A percentile compares a stretch with the other conserved stretches of the same genome.
These are phyloP conservation scores for Aspergillus biplanus DNA, from an alignment of 495 filamentous ascomycete species.

Conservation along the genomic window DNA sequence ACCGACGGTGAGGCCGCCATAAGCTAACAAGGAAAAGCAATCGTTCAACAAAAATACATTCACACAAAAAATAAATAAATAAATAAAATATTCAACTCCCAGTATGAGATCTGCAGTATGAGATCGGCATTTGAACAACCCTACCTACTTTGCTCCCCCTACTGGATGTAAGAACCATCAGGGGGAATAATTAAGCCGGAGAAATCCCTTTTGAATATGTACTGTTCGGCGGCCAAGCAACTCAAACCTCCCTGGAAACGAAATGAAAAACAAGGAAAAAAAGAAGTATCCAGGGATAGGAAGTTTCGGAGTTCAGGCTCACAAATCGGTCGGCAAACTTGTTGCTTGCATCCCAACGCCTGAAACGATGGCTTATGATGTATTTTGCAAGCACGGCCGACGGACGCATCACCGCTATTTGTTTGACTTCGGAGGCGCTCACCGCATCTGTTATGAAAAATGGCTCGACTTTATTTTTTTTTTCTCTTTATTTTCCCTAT, in stretches of 20 bases:
- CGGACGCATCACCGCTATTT: conserved; percentile 28
- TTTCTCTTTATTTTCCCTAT: neutral
- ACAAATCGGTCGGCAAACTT: neutral
- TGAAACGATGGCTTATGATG: conserved; percentile 28
- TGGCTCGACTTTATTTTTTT: neutral
- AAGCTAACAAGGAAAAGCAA: conserved; percentile 8
- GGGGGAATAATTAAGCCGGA: neutral
- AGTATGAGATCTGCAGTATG: conserved; percentile 9
- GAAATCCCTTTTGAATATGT: neutral
- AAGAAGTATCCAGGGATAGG: neutral
- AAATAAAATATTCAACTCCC: neutral
- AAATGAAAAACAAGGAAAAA: conserved; percentile 9
- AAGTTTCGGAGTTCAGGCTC: conserved; percentile 7
- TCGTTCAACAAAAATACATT: neutral
- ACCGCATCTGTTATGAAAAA: conserved; percentile 25
- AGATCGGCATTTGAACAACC: conserved; percentile 10
- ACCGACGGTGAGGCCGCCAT: neutral
- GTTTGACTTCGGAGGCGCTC: conserved; percentile 24
- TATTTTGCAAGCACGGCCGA: conserved; percentile 10
- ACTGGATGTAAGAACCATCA: conserved; percentile 9
- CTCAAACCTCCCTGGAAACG: conserved; percentile 7
- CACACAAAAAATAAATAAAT: neutral
- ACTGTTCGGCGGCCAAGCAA: neutral
- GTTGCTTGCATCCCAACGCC: conserved; percentile 9
- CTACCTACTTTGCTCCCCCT: neutral